A percentile compares a stretch with the other conserved stretches of the same genome.
These are phyloP conservation scores for Exutisphaerella laricina DNA, from an alignment of 2,329 filamentous ascomycete species.

Conservation along the genomic window DNA sequence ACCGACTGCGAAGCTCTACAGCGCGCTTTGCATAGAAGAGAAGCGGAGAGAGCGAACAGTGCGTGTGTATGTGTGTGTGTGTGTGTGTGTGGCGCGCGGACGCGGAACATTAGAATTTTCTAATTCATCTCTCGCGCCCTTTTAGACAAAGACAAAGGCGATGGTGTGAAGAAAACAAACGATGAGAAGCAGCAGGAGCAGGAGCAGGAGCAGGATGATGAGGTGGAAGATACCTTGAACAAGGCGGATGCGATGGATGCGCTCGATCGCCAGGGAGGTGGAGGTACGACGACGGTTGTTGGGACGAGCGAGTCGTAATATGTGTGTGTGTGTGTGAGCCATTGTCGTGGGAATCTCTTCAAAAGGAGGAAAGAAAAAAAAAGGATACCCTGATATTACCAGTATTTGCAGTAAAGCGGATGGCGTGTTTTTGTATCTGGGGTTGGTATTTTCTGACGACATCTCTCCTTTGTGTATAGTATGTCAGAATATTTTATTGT, in stretches of 20 bases:
- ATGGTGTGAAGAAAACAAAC: too few species aligned
- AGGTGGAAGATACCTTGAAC: conserved; percentile 1
- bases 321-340: too few species aligned
- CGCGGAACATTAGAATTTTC: too few species aligned
- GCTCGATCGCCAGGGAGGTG: neutral
- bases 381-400: neutral
- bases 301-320: neutral
- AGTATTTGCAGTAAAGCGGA: neutral
- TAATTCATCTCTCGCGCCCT: conserved; percentile 8
- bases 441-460: neutral
- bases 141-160: conserved; percentile 1
- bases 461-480: conserved; percentile 4
- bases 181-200: neutral
- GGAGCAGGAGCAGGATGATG: neutral
- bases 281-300: conserved; percentile 3
- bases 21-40: neutral
- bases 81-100: neutral
- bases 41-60: neutral
- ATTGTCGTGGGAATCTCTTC: too few species aligned
- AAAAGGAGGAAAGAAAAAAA: neutral
- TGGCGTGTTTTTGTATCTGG: too few species aligned
- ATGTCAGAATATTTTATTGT: too few species aligned
- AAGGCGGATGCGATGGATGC: conserved; percentile 3
- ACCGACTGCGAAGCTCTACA: neutral
- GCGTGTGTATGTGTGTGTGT: neutral